Conservation (phyloP, 2,329 filamentous ascomycete genomes). For the Aspergillus novofumigatus region DNA sequence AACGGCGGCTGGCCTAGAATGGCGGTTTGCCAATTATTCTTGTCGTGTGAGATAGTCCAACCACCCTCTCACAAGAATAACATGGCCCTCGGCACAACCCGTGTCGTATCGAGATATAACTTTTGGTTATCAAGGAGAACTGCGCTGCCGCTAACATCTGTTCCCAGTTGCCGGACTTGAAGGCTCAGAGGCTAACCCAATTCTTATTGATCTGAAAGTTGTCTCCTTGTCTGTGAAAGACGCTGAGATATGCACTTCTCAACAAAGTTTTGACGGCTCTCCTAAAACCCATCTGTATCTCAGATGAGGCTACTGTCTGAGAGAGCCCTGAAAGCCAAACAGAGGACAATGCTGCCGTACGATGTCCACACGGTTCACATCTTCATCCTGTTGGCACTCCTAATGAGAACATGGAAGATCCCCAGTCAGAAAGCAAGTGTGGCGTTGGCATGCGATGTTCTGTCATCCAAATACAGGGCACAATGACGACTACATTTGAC, state of each 20-base stretch:
- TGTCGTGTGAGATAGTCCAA: no score
- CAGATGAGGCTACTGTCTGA: neutral
- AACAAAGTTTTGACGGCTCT: neutral
- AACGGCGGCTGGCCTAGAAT: no score
- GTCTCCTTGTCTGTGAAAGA: neutral
- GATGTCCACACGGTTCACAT: neutral
- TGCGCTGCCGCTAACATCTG: neutral
- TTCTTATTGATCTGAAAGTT: neutral
- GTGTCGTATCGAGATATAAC: neutral
- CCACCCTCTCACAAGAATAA: no score
- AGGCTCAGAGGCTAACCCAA: neutral
- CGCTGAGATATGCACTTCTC: neutral
- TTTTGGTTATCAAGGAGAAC: neutral
- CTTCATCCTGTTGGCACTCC: neutral
- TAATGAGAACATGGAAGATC: neutral
- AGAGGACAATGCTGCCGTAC: neutral
- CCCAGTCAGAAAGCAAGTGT: neutral
- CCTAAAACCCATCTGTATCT: neutral
- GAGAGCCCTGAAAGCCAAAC: neutral
- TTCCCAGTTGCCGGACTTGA: neutral
- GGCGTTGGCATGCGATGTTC: neutral
- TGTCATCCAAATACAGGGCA: neutral
- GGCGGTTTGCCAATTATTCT: no score
- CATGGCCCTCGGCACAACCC: no score
- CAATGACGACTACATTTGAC: neutral